Conservation (phyloP, 306 rosid genomes). For the Cercis canadensis region DNA sequence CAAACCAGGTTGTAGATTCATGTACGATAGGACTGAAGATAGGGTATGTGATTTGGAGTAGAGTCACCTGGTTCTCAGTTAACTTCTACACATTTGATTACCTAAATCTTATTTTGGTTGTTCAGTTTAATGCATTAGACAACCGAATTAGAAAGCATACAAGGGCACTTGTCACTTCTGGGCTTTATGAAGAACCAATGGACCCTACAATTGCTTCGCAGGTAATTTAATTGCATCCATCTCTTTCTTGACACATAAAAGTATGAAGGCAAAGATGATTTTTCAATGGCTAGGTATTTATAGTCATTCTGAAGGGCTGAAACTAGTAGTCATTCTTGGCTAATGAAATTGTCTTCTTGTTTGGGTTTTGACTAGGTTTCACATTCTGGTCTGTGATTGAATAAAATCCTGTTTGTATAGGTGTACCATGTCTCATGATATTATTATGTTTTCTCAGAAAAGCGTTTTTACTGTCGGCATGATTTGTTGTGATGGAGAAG, state of each 20-base stretch:
- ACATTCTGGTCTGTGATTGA: slow-evolving; percentile 26
- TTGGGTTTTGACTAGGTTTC: slow-evolving; percentile 31
- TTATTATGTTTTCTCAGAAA: slow-evolving; percentile 64
- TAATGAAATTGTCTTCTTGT: slow-evolving; percentile 11
- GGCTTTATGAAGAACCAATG: slow-evolving; percentile 74
- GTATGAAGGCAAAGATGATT: slow-evolving; percentile 22
- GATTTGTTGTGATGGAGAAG: slow-evolving; percentile 93
- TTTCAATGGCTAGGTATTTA: background rate
- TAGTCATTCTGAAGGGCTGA: slow-evolving; percentile 3
- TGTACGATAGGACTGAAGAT: slow-evolving; percentile 80
- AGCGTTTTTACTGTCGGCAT: slow-evolving; percentile 83
- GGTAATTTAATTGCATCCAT: slow-evolving; percentile 52
- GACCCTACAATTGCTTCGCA: slow-evolving; percentile 92
- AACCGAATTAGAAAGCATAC: slow-evolving; percentile 68
- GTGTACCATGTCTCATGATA: slow-evolving; percentile 28
- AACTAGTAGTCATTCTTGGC: slow-evolving; percentile 5
- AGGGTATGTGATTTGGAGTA: slow-evolving; percentile 59
- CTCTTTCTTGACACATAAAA: slow-evolving; percentile 6
- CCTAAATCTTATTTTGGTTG: slow-evolving; percentile 40
- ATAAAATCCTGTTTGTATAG: slow-evolving; percentile 2
- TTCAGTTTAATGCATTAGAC: slow-evolving; percentile 82
- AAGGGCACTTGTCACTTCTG: slow-evolving; percentile 68
- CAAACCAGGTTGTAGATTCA: slow-evolving; percentile 76
- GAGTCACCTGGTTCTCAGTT: slow-evolving; percentile 16
- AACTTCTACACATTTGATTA: slow-evolving; percentile 29